Base-by-base conservation (phyloP, 139 green algal genomes). In the Auxenochlorella pyrenoidosa region DNA sequence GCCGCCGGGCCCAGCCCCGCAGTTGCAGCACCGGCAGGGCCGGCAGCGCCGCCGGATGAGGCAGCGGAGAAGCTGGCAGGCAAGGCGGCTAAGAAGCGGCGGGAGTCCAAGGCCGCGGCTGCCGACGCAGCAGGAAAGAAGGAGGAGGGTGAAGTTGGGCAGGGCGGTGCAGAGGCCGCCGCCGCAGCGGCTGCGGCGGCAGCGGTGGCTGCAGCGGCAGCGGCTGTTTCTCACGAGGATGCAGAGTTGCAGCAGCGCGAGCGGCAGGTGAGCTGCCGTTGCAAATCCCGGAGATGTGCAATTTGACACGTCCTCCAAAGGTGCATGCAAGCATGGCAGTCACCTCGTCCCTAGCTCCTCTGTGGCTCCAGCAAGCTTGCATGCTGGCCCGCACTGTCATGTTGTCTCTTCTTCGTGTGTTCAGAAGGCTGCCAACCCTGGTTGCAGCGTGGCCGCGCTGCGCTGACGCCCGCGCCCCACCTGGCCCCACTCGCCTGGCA, bases 161-260 rank as follows among this genome's bases (percentile, higher is more conserved):
- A 40, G 28, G 77, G n/a, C 47, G 28, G 34, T 3, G 47, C n/a
- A 28, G 77, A 30, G 2, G 51, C 77, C 16, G 51, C 58, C 6
- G 77, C 34, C 15, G 77, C 54, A 10, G 40, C 32, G 6, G 26
- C 36, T 28, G 60, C 60, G 38, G 38, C 79, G 73, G n/a, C 36
- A 44, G 68, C 65, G 13, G 38, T 26, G 36, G 60, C 59, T 3
- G 90, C 76, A 44, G 71, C 5, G 41, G 41, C 6, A 2, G 44
- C 21, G 19, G 86, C 41, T n/a, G 76, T 26, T 13, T 54, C 54
- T 63, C 32, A 73, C 19, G 96, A 98, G 86, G 95, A 96, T 47
- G 91, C 82, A 16, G 95, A 98, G 93, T 80, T 98, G 80, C 79
- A 72, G 36, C 76, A 94, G 75, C 75, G 76, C 36, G 88, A 75